These are phyloP conservation scores for Eucalyptus grandis DNA, from an alignment of 345 rosid species.

Conservation along the genomic window DNA sequence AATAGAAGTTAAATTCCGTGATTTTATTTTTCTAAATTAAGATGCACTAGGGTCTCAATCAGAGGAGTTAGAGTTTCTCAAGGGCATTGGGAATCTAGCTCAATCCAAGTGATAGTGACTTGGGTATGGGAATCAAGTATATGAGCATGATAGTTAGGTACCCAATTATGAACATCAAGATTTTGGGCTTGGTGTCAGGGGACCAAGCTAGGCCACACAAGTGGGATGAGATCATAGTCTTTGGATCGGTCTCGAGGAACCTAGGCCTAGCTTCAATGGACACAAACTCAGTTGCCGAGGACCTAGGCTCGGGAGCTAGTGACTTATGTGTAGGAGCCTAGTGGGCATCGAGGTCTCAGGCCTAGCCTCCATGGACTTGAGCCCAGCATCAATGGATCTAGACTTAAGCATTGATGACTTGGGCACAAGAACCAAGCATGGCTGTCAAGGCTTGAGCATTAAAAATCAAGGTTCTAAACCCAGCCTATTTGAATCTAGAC, in stretches of 20 bases:
- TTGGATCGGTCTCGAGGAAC: neutral
- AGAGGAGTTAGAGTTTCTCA: neutral
- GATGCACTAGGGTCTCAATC: rapidly evolving
- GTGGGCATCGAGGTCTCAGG: neutral
- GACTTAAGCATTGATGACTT: neutral
- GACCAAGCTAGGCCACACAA: neutral
- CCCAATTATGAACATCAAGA: neutral
- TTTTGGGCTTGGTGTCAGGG: rapidly evolving
- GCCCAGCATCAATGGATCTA: rapidly evolving
- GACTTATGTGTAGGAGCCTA: rapidly evolving
- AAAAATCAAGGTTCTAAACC: too few species aligned
- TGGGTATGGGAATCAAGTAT: neutral
- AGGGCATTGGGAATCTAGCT: neutral
- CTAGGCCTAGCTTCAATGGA: neutral
- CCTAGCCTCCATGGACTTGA: neutral
- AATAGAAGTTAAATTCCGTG: too few species aligned
- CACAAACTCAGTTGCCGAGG: rapidly evolving
- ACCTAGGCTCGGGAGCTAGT: rapidly evolving
- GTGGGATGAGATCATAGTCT: neutral
- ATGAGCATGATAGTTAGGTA: rapidly evolving
- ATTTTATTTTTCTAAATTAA: too few species aligned
- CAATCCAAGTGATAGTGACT: neutral
- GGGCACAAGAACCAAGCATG: rapidly evolving
- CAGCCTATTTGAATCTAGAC: rapidly evolving
- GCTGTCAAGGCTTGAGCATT: neutral